Evolutionary conservation across 495 filamentous ascomycete species (phyloP).

Genomic region (Thermothielavioides terrestris): DNA sequence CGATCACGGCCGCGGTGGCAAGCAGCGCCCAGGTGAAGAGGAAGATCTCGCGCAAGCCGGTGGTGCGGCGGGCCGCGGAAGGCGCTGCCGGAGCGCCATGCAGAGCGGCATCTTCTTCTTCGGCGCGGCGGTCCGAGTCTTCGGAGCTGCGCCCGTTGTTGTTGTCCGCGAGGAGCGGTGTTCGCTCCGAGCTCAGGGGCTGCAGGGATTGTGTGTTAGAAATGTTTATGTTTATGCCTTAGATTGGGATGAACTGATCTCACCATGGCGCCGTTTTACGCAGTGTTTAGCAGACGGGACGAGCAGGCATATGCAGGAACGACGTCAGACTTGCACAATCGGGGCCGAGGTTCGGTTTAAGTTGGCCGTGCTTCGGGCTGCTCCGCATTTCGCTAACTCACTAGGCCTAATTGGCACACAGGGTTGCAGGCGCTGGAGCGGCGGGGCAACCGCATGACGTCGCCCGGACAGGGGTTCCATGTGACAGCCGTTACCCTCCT

Average conservation of each 20-base stretch:
- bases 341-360: constrained; percentile 16
- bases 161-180: constrained; percentile 24
- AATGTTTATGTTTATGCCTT: background rate
- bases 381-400: no score
- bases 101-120: constrained; percentile 27
- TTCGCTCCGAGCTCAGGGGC: constrained; percentile 18
- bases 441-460: background rate
- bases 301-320: background rate
- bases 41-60: constrained; percentile 47
- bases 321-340: background rate
- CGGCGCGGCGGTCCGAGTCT: constrained; percentile 19
- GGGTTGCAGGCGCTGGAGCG: constrained; percentile 2
- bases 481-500: background rate
- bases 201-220: background rate
- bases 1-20: constrained; percentile 70
- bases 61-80: background rate
- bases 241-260: background rate
- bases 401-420: background rate
- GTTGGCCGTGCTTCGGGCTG: no score
- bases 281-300: background rate
- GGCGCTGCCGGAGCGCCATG: constrained; percentile 5
- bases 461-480: background rate
- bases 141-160: constrained; percentile 13
- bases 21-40: constrained; percentile 80
- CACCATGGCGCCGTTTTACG: background rate